Evolutionary conservation across 2,329 filamentous ascomycete genomes (phyloP).

Genomic region (Claviceps cyperi): DNA sequence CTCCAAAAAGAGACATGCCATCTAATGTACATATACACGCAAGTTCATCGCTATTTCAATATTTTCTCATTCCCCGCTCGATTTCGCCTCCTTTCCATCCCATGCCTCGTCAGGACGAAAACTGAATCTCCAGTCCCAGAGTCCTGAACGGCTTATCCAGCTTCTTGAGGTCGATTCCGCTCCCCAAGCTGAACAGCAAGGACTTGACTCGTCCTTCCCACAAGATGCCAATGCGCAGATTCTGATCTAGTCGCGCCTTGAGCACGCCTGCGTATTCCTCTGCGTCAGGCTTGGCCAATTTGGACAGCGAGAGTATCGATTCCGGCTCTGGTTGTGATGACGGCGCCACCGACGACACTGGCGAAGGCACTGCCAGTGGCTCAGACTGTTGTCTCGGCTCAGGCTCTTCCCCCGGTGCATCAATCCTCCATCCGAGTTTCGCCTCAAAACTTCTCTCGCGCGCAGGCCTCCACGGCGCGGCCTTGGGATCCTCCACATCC

Average conservation of each 20-base stretch:
- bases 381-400: not conserved
- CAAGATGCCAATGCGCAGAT: conserved; percentile 67
- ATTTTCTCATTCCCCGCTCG: not conserved
- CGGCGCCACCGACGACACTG: too few relatives aligned
- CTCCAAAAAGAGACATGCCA: too few relatives aligned
- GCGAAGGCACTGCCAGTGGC: not conserved
- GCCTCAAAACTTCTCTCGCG: conserved; percentile 32
- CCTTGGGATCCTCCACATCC: conserved; percentile 17
- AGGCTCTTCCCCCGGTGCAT: conserved; percentile 25
- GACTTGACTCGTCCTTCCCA: conserved; percentile 94
- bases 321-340: not conserved
- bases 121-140: conserved; percentile 67
- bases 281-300: conserved; percentile 24
- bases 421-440: conserved; percentile 36
- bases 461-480: not conserved
- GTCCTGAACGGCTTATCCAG: conserved; percentile 64
- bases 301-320: conserved; percentile 4
- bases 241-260: conserved; percentile 81
- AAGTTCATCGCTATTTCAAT: not conserved
- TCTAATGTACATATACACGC: too few relatives aligned
- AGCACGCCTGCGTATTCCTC: conserved; percentile 72
- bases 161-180: conserved; percentile 65
- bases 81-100: not conserved
- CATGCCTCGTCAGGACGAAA: conserved; percentile 48
- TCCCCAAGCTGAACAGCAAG: conserved; percentile 79